Evolutionary conservation across 2,329 filamentous ascomycete genomes (phyloP).

Genomic region (Aspergillus quadrilineatus): DNA sequence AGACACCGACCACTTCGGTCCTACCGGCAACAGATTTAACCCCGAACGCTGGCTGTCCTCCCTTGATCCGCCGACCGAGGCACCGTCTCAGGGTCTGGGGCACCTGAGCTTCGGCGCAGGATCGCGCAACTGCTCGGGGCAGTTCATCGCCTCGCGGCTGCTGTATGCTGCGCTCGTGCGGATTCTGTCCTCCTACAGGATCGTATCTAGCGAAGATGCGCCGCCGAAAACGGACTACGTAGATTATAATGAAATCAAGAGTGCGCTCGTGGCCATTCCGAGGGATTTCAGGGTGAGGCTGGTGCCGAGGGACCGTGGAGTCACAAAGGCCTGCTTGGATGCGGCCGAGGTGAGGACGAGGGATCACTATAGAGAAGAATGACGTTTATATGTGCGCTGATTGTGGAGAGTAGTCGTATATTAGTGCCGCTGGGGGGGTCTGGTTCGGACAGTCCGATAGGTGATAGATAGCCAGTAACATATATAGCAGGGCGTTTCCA

Average conservation of each 20-base stretch:
- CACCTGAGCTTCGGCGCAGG: constrained; percentile 61
- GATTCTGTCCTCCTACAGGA: constrained; percentile 54
- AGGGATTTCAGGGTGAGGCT: constrained; percentile 58
- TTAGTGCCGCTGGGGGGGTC: too few species aligned
- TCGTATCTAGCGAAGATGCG: constrained; percentile 49
- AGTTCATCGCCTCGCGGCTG: constrained; percentile 57
- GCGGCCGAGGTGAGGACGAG: constrained; percentile 48
- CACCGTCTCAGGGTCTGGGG: constrained; percentile 49
- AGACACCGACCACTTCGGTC: constrained; percentile 61
- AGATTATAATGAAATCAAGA: constrained; percentile 62
- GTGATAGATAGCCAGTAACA: too few species aligned
- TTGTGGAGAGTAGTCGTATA: too few species aligned
- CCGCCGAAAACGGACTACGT: constrained; percentile 63
- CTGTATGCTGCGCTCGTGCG: constrained; percentile 57
- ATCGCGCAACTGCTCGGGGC: constrained; percentile 58
- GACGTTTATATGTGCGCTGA: too few species aligned
- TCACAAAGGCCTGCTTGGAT: constrained; percentile 43
- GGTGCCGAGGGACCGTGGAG: constrained; percentile 49
- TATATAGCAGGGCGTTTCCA: too few species aligned
- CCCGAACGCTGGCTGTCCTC: constrained; percentile 65
- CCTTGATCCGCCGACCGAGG: constrained; percentile 38
- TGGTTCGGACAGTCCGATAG: too few species aligned
- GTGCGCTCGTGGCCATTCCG: constrained; percentile 60
- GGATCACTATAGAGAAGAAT: constrained; percentile 46
- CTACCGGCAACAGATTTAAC: constrained; percentile 57